A percentile compares a stretch with the other conserved stretches of the same genome.
These are phyloP conservation scores for Pseudogymnoascus sp. DNA, from an alignment of 2,329 filamentous ascomycete genomes.

Conservation along the genomic window DNA sequence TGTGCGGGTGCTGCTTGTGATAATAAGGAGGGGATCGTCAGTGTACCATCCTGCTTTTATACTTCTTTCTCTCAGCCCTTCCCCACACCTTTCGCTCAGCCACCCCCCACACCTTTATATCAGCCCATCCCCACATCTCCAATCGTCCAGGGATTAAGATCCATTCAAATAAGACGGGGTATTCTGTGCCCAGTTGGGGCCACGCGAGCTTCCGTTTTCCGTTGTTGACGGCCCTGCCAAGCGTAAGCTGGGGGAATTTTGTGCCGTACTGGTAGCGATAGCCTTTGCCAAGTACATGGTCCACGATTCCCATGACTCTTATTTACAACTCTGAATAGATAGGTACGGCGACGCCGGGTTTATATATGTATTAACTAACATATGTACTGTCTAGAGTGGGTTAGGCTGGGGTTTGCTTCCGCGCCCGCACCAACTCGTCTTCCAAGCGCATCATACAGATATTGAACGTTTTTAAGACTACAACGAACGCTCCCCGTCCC, in stretches of 20 bases:
- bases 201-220: background rate
- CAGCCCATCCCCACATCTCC: background rate
- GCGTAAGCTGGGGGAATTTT: background rate
- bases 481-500: too few relatives aligned
- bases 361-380: background rate
- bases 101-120: background rate
- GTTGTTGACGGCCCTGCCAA: background rate
- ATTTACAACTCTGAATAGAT: too few relatives aligned
- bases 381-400: background rate
- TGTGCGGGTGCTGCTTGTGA: background rate
- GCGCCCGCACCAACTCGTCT: background rate
- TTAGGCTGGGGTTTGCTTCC: background rate
- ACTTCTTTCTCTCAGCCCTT: background rate
- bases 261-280: background rate
- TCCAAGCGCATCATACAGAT: background rate
- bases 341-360: background rate
- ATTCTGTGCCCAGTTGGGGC: background rate
- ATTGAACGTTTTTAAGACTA: too few relatives aligned
- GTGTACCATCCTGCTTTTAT: background rate
- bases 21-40: background rate
- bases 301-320: too few relatives aligned
- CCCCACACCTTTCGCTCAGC: background rate
- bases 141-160: background rate
- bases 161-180: background rate
- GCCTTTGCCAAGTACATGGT: background rate